phyloP scores from a whole-genome alignment of 331 rosid species.

The Acacia concinna region DNA sequence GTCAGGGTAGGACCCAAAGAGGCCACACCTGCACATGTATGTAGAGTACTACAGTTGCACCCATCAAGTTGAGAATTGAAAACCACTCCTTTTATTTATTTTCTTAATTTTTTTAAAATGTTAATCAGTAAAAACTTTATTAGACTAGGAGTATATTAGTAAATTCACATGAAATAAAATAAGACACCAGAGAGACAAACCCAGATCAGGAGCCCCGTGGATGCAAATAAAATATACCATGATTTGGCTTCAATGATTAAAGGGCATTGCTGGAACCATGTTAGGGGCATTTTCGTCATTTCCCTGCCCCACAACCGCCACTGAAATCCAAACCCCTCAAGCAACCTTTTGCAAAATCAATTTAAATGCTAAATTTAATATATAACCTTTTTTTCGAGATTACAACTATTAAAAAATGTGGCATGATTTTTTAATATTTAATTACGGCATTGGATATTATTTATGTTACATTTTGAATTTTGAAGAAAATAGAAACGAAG shows the following conservation, averaged over 20 bases:
- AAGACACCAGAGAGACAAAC: constrained; percentile 44
- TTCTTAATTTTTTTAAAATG: neutral
- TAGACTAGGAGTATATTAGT: constrained; percentile 35
- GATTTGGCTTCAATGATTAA: constrained; percentile 80
- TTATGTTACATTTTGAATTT: neutral
- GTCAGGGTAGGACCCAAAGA: constrained; percentile 60
- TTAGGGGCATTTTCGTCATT: constrained; percentile 60
- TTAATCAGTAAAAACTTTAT: neutral
- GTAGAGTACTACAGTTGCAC: constrained; percentile 48
- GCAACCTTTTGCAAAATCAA: neutral
- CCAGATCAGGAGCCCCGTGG: constrained; percentile 53
- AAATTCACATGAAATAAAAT: neutral
- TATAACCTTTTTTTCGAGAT: neutral
- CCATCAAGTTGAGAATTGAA: constrained; percentile 51
- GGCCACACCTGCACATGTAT: constrained; percentile 46
- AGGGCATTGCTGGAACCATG: constrained; percentile 78
- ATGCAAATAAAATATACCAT: constrained; percentile 50
- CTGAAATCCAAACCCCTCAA: constrained; percentile 51
- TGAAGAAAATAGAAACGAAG: neutral
- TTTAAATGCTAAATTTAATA: neutral
- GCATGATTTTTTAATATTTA: neutral
- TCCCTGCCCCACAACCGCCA: constrained; percentile 42
- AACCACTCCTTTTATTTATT: neutral
- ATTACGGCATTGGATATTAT: neutral
- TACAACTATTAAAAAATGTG: neutral